Percentiles rank a stretch among this genome's conserved stretches.
These are phyloP conservation scores for Phytopythium boreale DNA, from an alignment of 352 stramenopile genomes.

Conservation along the genomic window DNA sequence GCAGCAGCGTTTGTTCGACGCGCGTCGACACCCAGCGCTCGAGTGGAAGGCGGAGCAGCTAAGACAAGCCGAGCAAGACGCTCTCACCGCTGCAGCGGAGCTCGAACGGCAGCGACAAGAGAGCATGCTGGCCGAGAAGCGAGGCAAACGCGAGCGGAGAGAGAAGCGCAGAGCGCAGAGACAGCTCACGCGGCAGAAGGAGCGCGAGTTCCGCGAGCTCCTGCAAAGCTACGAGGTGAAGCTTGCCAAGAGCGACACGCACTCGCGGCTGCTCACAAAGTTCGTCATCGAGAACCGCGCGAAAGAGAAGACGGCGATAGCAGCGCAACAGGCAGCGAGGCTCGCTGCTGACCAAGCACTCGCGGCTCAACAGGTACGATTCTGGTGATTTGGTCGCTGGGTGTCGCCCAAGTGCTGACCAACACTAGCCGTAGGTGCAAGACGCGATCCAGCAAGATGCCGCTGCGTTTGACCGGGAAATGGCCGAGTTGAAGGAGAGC, in stretches of 20 bases:
- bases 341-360: conserved; percentile 4
- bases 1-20: conserved; percentile 38
- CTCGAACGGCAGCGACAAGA: conserved; percentile 19
- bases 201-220: conserved; percentile 38
- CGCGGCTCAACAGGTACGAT: conserved; percentile 6
- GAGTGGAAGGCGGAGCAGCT: conserved; percentile 45
- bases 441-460: conserved; percentile 1
- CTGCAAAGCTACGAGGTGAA: conserved; percentile 44
- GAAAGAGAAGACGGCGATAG: conserved; percentile 16
- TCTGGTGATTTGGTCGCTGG: not conserved
- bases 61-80: conserved; percentile 40
- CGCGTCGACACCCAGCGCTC: conserved; percentile 38
- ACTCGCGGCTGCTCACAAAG: conserved; percentile 35
- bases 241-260: conserved; percentile 41
- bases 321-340: conserved; percentile 1
- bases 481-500: conserved; percentile 27
- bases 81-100: conserved; percentile 20
- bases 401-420: not conserved
- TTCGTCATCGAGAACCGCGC: conserved; percentile 42
- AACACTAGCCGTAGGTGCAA: not conserved
- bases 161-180: conserved; percentile 41
- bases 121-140: conserved; percentile 20
- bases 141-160: conserved; percentile 36
- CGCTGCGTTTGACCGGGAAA: conserved; percentile 11
- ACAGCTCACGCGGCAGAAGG: conserved; percentile 44